Percentiles rank a stretch among this genome's conserved stretches.
These are phyloP conservation scores for Malassezia furfur DNA, from an alignment of 1,284 basidiomycete species.

Conservation along the genomic window DNA sequence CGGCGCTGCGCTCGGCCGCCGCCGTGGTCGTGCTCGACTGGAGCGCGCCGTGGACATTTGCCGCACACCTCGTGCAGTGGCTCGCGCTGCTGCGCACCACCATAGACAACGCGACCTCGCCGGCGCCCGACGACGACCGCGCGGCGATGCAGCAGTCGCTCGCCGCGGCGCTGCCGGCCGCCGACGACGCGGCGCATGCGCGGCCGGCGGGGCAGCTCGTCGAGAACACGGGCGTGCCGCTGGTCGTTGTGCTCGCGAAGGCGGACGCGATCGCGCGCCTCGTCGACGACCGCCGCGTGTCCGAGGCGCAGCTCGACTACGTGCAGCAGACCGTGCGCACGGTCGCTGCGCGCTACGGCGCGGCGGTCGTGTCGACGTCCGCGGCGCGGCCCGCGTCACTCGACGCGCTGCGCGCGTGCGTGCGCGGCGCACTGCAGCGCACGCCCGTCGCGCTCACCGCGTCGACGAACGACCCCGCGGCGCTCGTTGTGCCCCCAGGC, in stretches of 20 bases:
- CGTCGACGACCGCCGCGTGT: constrained; percentile 48
- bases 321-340: constrained; percentile 88
- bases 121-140: background rate
- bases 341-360: constrained; percentile 85
- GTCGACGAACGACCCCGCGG: constrained; percentile 73
- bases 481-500: constrained; percentile 79
- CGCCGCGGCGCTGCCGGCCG: background rate
- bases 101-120: constrained; percentile 1
- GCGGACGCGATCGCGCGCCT: constrained; percentile 48
- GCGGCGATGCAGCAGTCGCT: constrained; percentile 7
- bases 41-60: constrained; percentile 82
- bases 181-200: background rate
- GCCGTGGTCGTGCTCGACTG: constrained; percentile 86
- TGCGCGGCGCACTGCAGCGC: constrained; percentile 74
- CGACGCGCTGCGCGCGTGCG: constrained; percentile 70
- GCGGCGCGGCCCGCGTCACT: constrained; percentile 66
- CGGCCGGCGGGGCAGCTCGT: constrained; percentile 27
- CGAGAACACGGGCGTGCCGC: constrained; percentile 63
- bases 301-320: constrained; percentile 87
- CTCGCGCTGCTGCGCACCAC: constrained; percentile 50
- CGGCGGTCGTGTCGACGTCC: constrained; percentile 81
- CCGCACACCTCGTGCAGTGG: constrained; percentile 79
- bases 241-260: constrained; percentile 78
- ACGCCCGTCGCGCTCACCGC: constrained; percentile 52
- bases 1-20: constrained; percentile 64